Evolutionary conservation across 192 early-diverging fungal genomes (phyloP).

Genomic region (Entomortierella parvispora): DNA sequence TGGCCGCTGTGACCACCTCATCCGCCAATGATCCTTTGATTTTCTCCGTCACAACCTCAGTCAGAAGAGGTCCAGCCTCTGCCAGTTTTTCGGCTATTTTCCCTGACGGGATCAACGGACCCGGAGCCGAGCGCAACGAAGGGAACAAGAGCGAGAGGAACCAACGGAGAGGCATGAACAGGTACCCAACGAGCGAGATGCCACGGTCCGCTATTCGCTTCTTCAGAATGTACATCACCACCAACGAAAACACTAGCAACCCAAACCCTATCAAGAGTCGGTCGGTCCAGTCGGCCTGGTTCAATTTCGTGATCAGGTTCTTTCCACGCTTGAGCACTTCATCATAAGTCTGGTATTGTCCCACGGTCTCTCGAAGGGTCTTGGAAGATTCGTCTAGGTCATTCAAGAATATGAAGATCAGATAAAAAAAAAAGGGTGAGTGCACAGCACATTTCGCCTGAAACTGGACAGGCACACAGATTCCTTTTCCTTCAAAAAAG

Average conservation of each 20-base stretch:
- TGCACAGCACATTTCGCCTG: too few species aligned
- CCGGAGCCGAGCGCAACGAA: conserved; percentile 12
- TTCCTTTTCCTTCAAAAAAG: too few species aligned
- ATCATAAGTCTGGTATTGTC: conserved; percentile 66
- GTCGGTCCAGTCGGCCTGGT: conserved; percentile 76
- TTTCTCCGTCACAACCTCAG: conserved; percentile 1
- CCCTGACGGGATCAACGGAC: neutral
- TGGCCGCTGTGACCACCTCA: neutral
- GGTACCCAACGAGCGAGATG: conserved; percentile 37
- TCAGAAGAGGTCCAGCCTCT: neutral
- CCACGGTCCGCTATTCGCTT: conserved; percentile 70
- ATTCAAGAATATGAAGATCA: neutral
- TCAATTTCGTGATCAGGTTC: conserved; percentile 69
- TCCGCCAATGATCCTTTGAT: neutral
- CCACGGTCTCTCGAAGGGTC: conserved; percentile 58
- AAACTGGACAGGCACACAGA: too few species aligned
- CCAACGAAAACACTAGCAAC: conserved; percentile 65
- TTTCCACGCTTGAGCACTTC: conserved; percentile 64
- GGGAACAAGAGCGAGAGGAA: conserved; percentile 30
- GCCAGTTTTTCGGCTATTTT: conserved; percentile 5
- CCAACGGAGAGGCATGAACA: conserved; percentile 46
- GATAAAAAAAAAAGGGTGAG: neutral
- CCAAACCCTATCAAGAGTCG: conserved; percentile 69
- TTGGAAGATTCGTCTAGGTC: conserved; percentile 66
- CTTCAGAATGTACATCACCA: conserved; percentile 72